phyloP scores from a whole-genome alignment of 768 basidiomycete species.

The Terana coerulea region DNA sequence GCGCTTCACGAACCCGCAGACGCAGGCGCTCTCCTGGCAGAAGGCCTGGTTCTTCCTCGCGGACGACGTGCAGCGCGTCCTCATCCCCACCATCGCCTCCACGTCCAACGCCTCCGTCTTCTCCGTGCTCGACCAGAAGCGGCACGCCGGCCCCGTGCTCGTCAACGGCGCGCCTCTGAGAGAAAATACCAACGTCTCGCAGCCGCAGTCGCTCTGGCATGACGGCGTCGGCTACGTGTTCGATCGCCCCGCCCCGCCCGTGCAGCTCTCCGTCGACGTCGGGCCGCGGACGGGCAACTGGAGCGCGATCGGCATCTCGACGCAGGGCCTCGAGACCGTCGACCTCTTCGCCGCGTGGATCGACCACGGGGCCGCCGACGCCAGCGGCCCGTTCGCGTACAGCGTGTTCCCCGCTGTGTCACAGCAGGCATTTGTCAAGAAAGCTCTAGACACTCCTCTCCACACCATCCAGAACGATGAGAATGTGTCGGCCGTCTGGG shows the following conservation, averaged over 20 bases:
- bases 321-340: conserved; percentile 51
- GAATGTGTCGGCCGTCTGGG: conserved; percentile 47
- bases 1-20: conserved; percentile 64
- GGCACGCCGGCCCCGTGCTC: conserved; percentile 37
- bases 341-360: conserved; percentile 67
- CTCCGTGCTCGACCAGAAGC: conserved; percentile 67
- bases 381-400: conserved; percentile 43
- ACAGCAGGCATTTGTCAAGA: conserved; percentile 35
- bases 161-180: conserved; percentile 33
- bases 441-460: conserved; percentile 30
- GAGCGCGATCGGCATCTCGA: conserved; percentile 60
- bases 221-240: conserved; percentile 62
- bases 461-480: conserved; percentile 43
- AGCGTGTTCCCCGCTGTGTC: conserved; percentile 51
- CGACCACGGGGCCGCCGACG: conserved; percentile 32
- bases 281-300: conserved; percentile 55
- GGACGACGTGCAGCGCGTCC: conserved; percentile 59
- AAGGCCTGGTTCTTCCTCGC: conserved; percentile 75
- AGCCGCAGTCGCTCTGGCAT: conserved; percentile 53
- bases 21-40: conserved; percentile 51
- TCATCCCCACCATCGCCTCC: conserved; percentile 46
- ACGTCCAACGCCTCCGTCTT: conserved; percentile 44
- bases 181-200: conserved; percentile 22
- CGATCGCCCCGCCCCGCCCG: conserved; percentile 20
- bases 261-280: conserved; percentile 36